Percentiles rank a stretch among this genome's conserved stretches.
These are phyloP conservation scores for Turnera subulata DNA, from an alignment of 345 rosid genomes.

Conservation along the genomic window DNA sequence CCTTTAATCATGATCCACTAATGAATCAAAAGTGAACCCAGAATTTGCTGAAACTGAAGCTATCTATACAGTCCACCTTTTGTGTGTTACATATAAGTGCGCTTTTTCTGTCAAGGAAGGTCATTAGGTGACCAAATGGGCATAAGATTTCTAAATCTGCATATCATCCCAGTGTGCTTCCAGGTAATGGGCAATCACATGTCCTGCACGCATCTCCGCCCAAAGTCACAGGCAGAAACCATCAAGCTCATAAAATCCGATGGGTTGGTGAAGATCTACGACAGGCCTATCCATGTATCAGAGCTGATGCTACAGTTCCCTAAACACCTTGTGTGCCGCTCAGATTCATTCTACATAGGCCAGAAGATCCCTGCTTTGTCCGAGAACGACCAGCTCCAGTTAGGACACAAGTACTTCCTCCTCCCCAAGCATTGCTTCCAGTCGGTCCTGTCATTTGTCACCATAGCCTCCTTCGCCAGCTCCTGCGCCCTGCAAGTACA, in stretches of 20 bases:
- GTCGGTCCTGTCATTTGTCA: conserved; percentile 57
- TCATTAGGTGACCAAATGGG: conserved; percentile 9
- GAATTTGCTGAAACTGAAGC: too few species aligned
- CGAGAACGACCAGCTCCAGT: conserved; percentile 58
- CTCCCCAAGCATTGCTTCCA: conserved; percentile 70
- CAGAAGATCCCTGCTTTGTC: conserved; percentile 69
- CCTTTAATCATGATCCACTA: background rate
- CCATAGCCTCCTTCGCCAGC: conserved; percentile 50
- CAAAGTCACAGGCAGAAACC: conserved; percentile 5
- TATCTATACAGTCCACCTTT: background rate
- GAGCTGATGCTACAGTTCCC: conserved; percentile 62
- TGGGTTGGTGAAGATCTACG: conserved; percentile 56
- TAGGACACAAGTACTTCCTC: conserved; percentile 72
- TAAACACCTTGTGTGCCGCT: conserved; percentile 72
- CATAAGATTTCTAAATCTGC: conserved; percentile 24
- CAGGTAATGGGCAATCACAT: conserved; percentile 30
- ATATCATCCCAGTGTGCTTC: conserved; percentile 28
- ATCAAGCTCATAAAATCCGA: conserved; percentile 65
- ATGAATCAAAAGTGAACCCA: conserved; percentile 1
- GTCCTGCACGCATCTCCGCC: conserved; percentile 30
- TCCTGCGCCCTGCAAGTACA: conserved; percentile 8
- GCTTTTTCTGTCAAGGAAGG: too few species aligned
- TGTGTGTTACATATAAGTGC: background rate
- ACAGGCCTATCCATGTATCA: conserved; percentile 49
- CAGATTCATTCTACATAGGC: conserved; percentile 76